Percentiles rank a stretch among this genome's conserved stretches.
These are phyloP conservation scores for Sordariomycetes sp. DNA, from an alignment of 2,329 filamentous ascomycete species.

Conservation along the genomic window DNA sequence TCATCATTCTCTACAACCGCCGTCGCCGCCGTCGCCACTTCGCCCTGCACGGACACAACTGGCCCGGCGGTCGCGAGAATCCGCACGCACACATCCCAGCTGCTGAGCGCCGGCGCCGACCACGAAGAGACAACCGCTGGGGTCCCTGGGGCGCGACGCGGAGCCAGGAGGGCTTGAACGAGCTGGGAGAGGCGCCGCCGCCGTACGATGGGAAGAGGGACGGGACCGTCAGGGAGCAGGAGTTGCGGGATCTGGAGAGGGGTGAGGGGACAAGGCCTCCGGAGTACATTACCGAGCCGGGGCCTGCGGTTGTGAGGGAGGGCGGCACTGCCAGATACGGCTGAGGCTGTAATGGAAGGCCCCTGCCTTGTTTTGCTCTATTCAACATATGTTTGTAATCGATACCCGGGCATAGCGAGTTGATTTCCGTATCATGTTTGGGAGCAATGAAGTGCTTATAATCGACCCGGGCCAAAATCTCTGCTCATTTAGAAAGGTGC, in stretches of 20 bases:
- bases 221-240: constrained; percentile 1
- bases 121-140: too few relatives aligned
- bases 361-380: not conserved
- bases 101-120: not conserved
- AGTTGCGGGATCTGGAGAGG: constrained; percentile 16
- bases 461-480: too few relatives aligned
- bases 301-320: constrained; percentile 11
- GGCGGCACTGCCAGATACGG: constrained; percentile 10
- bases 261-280: constrained; percentile 13
- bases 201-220: constrained; percentile 39
- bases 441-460: too few relatives aligned
- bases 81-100: not conserved
- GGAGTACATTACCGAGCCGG: constrained; percentile 16
- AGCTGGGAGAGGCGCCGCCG: constrained; percentile 55
- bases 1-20: not conserved
- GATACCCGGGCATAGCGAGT: too few relatives aligned
- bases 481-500: too few relatives aligned
- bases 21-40: constrained; percentile 5
- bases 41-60: not conserved
- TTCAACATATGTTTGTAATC: not conserved
- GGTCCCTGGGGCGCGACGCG: constrained; percentile 10
- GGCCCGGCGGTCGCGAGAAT: not conserved
- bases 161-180: constrained; percentile 46
- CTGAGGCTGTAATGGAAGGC: not conserved
- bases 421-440: not conserved